Evolutionary conservation across 306 rosid species (phyloP).

Genomic region (Malus orientalis): DNA sequence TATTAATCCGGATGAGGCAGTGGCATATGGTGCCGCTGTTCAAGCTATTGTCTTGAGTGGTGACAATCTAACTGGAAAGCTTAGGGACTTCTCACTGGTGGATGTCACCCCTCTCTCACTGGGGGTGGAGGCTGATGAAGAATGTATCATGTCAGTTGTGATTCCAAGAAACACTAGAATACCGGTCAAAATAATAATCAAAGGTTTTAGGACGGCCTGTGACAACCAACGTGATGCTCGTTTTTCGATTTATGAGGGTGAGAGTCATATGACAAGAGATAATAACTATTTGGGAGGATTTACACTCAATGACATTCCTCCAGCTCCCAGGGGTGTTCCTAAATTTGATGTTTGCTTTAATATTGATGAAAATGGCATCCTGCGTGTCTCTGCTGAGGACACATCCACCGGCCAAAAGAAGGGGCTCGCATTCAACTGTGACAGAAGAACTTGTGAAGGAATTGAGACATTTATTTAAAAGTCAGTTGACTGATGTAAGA

Average conservation of each 20-base stretch:
- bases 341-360: neutral
- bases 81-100: too few species aligned
- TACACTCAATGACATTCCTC: neutral
- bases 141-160: neutral
- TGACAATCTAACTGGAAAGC: too few species aligned
- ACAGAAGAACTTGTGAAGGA: neutral
- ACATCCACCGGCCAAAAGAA: neutral
- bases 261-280: neutral
- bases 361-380: neutral
- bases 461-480: neutral
- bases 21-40: too few species aligned
- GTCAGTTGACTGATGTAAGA: too few species aligned
- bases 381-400: neutral
- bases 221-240: too few species aligned
- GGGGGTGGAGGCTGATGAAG: neutral
- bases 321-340: neutral
- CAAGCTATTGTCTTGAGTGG: too few species aligned
- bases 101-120: too few species aligned
- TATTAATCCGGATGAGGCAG: too few species aligned
- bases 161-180: neutral
- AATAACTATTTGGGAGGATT: neutral
- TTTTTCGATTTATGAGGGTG: neutral
- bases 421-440: neutral
- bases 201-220: accelerated
- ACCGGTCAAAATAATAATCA: too few species aligned